Conservation (phyloP, 2,329 filamentous ascomycete genomes). For the Epichloe sylvatica region DNA sequence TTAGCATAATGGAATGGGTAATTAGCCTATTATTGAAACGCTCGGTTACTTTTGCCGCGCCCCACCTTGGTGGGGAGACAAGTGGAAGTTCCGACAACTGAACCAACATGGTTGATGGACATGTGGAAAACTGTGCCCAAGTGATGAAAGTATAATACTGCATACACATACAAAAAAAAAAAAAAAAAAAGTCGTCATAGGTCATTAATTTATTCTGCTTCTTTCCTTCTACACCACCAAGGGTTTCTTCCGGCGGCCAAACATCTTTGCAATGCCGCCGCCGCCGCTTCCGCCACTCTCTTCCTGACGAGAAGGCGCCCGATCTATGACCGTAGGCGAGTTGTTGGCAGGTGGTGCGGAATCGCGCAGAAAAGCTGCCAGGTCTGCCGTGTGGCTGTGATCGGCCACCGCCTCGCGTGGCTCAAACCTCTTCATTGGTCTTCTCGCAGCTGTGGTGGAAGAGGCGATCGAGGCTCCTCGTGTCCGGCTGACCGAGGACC, state of each 20-base stretch:
- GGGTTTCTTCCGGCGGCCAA: conserved; percentile 36
- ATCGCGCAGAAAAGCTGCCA: conserved; percentile 59
- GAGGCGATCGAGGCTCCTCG: conserved; percentile 13
- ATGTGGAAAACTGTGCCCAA: too few species aligned
- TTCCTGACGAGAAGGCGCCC: conserved; percentile 20
- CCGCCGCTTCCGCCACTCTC: conserved; percentile 14
- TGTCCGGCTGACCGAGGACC: conserved; percentile 8
- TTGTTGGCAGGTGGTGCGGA: conserved; percentile 42
- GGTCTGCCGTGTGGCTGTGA: conserved; percentile 48
- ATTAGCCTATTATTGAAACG: too few species aligned
- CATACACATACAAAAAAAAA: too few species aligned
- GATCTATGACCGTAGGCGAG: conserved; percentile 18
- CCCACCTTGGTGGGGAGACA: too few species aligned
- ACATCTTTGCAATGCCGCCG: conserved; percentile 32
- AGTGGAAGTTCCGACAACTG: too few species aligned
- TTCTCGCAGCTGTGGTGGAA: conserved; percentile 21
- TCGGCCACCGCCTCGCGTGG: conserved; percentile 36
- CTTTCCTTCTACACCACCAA: conserved; percentile 14
- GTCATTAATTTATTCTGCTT: background rate
- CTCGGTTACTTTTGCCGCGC: too few species aligned
- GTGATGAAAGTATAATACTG: too few species aligned
- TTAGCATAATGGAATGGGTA: too few species aligned
- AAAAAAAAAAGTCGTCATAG: background rate
- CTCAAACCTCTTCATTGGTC: conserved; percentile 44
- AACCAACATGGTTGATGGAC: too few species aligned